Base-by-base conservation (phyloP, 176 grass and related monocot species). In the sorghum (Sorghum bicolor) region DNA sequence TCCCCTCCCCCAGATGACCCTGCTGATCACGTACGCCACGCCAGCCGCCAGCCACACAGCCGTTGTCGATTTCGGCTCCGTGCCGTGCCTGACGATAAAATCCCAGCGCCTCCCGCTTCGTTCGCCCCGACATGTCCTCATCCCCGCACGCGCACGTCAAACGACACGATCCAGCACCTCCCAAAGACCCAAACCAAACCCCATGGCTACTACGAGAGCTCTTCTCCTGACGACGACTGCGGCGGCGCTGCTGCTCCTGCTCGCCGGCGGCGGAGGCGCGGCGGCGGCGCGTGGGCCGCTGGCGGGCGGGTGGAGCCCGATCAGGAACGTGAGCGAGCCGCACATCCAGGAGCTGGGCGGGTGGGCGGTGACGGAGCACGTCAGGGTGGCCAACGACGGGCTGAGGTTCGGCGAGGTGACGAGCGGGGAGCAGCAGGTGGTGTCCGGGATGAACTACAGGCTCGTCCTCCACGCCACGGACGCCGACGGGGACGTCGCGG, bases 361-460 rank as follows among this genome's bases (percentile, higher is more conserved):
- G 38, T 89, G 68, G 81, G 81, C 87, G 25, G 72, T 73, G 70
- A 2, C 41, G 41, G 70, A 73, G 70, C 26, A 73, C 70, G 70
- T 15, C 15, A 73, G 16, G 70, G 13, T 0, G 70, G 26, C 25
- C 15, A 10, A 19, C 70, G 70, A 31, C 70, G 41, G 70, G 70
- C 70, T 78, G 65, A 38, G 36, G 74, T 55, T 48, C 70, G 41
- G 15, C 70, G 7, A 28, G 70, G 70, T 73, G 39, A 73, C 41
- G n/a, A 0, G 70, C 70, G 57, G 82, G 38, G 57, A 83, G 53
- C 3, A 26, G 26, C 90, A 92, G 77, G 72, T 92, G 39, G 90
- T 88, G 24, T 5, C 82, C 25, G 86, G 90, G 62, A 61, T 78
- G 65, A 92, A 92, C 66, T 92, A 92, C 57, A 43, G 30, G 11